Evolutionary conservation across 75 land plant genomes (phyloP), one percentile per base, ranked within the genome.

Genomic region (Adiantum capillusveneris): DNA sequence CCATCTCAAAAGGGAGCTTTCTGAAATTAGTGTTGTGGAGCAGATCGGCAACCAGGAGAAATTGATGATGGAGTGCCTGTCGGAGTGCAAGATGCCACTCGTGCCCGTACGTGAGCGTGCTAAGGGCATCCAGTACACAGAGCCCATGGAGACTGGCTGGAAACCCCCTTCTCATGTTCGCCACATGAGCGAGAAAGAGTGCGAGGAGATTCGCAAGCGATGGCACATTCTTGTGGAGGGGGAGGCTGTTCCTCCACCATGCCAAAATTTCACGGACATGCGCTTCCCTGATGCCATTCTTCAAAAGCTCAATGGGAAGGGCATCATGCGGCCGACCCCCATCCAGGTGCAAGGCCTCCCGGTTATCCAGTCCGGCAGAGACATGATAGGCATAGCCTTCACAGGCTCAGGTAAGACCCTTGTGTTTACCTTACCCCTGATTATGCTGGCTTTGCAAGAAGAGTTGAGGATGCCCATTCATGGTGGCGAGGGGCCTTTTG

Each of bases 361-460:
- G 12, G 96, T 86, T 13, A 83, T 90, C 44, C 59, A 86, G 37
- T 74, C 96, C 9, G 96, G 90, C 0, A 65, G 90, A 16, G 96
- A 90, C 50, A 90, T 90, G 96, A 90, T 90, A 25, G 96, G 96
- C 17, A 86, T 90, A 64, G 96, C 96, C 2, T 90, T 90, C 53
- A 90, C 96, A 1, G 96, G 96, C 0, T 90, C 96, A 0, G 90
- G 96, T 2, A 90, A 90, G 59, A 90, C 96, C 1, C 63, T 90
- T 17, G 96, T 83, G 1, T 90, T 90, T 70, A 87, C 79, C 20
- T 44, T 90, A 21, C 96, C 96, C 2, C 36, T 90, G 43, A 83
- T 90, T 24, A 83, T 90, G 90, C 58, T 81, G 46, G 96, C 96
- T 11, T 36, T 86, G 49, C 87, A 83, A 59, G 96, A 90, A 65